These are phyloP conservation scores for Larix kaempferi DNA, from an alignment of 75 land plant genomes.

Conservation along the genomic window DNA sequence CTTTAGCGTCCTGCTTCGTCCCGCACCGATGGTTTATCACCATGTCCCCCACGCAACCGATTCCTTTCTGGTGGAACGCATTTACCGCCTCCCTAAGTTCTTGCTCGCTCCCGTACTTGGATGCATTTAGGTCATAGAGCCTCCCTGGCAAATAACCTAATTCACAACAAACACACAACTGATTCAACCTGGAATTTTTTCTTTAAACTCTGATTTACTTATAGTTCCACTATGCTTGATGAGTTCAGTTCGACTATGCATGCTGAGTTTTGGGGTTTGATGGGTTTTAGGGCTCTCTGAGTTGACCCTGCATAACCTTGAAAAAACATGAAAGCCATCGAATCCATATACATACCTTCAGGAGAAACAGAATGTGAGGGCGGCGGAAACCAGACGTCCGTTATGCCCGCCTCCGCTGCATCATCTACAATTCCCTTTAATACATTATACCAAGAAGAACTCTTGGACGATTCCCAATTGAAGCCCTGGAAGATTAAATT, in stretches of 20 bases:
- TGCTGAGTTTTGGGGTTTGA: too few relatives aligned
- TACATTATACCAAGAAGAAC: constrained; percentile 43
- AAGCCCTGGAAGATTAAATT: constrained; percentile 26
- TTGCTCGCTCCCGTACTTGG: constrained; percentile 37
- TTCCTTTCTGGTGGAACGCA: constrained; percentile 21
- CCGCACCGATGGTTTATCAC: constrained; percentile 46
- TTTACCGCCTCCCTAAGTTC: constrained; percentile 30
- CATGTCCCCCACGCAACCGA: constrained; percentile 36
- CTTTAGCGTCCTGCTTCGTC: constrained; percentile 23
- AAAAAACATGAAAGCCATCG: neutral
- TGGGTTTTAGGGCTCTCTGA: neutral
- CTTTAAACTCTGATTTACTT: neutral
- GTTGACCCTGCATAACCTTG: too few relatives aligned
- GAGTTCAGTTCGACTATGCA: neutral
- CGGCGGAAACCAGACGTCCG: constrained; percentile 35
- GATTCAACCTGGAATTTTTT: neutral
- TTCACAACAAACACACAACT: neutral
- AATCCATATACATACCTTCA: constrained; percentile 20
- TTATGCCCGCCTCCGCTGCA: constrained; percentile 18
- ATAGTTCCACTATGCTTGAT: neutral
- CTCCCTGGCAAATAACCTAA: constrained; percentile 42
- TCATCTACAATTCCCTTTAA: constrained; percentile 16
- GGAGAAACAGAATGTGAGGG: constrained; percentile 37
- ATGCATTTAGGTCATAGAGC: constrained; percentile 30
- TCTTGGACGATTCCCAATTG: constrained; percentile 43